Evolutionary conservation across 805 yeast genomes (phyloP), one percentile per base, ranked within the genome.

Genomic region (Cyberlindnera veronae): DNA sequence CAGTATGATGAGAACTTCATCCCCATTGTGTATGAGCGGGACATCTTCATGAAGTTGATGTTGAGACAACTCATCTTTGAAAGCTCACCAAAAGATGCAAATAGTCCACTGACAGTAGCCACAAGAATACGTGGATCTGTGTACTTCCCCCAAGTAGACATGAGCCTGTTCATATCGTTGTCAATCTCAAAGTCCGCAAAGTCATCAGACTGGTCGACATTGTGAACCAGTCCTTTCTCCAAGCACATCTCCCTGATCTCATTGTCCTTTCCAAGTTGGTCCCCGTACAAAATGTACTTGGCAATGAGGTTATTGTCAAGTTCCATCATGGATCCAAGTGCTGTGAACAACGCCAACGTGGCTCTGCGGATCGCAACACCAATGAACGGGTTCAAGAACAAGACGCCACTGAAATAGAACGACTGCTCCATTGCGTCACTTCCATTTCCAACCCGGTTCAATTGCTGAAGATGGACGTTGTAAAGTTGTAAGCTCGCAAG

Each of bases 101-200:
- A 41, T 8, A 32, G 22, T 7, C 30, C 28, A n/a, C 28, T 10
- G 15, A 21, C 18, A 6, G 44, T 29, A 18, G 38, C 38, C 13
- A 36, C 36, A 6, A 41, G 28, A 12, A 33, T 17, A 13, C 29
- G 30, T 13, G 42, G 40, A 18, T 42, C 39, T 10, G 23, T 5
- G 29, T 24, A 35, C 7, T 16, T 29, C 15, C 31, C 42, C 42
- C 36, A 39, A 13, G 31, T 22, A 9, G 20, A 27, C 12, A 32
- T 29, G 34, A 44, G 27, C 9, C n/a, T 20, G 3, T 20, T 19
- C 14, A 33, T 20, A 11, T 47, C 49, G 13, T 38, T 31, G 20
- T 38, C 46, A 13, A 20, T 23, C 13, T 27, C 42, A 14, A 42
- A 35, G 16, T 42, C 37, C 8, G 33, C 40, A 35, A 42, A 34